Evolutionary conservation across 331 rosid species (phyloP).

Genomic region (Dryas integrifolia): DNA sequence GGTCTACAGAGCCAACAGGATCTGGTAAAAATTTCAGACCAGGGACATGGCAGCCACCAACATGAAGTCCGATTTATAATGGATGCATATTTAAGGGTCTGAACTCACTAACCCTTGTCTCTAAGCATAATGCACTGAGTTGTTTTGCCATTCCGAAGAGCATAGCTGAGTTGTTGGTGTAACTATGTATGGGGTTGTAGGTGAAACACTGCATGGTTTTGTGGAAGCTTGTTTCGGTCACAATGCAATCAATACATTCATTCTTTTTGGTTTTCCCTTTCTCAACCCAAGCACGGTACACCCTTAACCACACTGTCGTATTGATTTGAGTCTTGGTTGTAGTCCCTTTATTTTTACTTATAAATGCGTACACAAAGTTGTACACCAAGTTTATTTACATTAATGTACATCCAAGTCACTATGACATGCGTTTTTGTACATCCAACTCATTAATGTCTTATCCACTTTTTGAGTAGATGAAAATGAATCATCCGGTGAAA

Average conservation of each 20-base stretch:
- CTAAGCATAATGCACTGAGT: neutral
- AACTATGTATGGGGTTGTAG: neutral
- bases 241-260: conserved; percentile 7
- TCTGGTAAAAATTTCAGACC: conserved; percentile 39
- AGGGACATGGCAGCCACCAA: conserved; percentile 57
- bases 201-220: neutral
- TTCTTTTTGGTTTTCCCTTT: neutral
- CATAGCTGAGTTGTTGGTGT: neutral
- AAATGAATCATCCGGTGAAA: too few species aligned
- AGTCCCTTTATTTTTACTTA: neutral
- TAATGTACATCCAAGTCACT: neutral
- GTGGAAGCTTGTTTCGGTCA: neutral
- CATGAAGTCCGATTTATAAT: conserved; percentile 21
- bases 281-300: neutral
- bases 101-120: neutral
- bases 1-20: conserved; percentile 47
- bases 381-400: neutral
- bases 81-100: neutral
- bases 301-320: neutral
- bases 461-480: neutral
- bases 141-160: neutral
- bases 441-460: neutral
- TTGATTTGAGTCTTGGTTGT: neutral
- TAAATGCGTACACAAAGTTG: neutral
- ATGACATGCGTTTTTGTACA: neutral